Evolutionary conservation across 2,329 filamentous ascomycete species (phyloP), one percentile per base, ranked within the genome.

Genomic region (Bretziella fagacearum): DNA sequence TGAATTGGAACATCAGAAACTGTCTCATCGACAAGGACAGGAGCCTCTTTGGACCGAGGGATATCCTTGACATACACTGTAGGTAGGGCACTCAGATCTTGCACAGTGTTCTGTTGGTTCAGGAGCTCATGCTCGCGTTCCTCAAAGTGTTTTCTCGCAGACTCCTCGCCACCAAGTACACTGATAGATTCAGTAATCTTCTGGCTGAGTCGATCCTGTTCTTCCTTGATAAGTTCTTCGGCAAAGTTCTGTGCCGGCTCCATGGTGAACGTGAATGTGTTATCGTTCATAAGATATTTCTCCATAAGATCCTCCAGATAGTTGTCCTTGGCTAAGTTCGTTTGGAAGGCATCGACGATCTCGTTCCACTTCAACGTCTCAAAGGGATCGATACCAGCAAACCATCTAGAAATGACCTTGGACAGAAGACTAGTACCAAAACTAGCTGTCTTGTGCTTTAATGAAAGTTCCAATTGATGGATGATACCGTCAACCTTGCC

Each of bases 401-500:
- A 96, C 91, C 91, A 98, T 50, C 82, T 80, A 2, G 85, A 81
- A 58, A 93, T 84, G 6, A 95, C 70, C 35, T 89, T 77, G 55
- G 94, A 84, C 62, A 98, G 76, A 46, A 96, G 74, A 15, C 80
- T 79, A 70, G 95, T 84, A 11, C 91, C 91, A 58, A 98, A 98
- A 56, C 82, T 86, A 47, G 91, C 84, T 1, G 86, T 95, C 68
- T 96, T 96, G 65, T 98, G 86, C 64, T 95, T 95, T 42, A 96
- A 65, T 0, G 79, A 73, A n/a, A 98, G 71, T 59, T 98, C 91
- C 3, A 96, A 65, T 61, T 96, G 89, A 60, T 98, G 91, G 46
- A 98, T 70, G 53, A 93, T 82, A 2, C 91, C 91, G 53, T 94
- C 84, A 50, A 98, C 84, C 62, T 98, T 98, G 55, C 79, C 77